Evolutionary conservation across 1,284 basidiomycete species (phyloP), one percentile per base, ranked within the genome.

Genomic region (Moesziomyces sp.): DNA sequence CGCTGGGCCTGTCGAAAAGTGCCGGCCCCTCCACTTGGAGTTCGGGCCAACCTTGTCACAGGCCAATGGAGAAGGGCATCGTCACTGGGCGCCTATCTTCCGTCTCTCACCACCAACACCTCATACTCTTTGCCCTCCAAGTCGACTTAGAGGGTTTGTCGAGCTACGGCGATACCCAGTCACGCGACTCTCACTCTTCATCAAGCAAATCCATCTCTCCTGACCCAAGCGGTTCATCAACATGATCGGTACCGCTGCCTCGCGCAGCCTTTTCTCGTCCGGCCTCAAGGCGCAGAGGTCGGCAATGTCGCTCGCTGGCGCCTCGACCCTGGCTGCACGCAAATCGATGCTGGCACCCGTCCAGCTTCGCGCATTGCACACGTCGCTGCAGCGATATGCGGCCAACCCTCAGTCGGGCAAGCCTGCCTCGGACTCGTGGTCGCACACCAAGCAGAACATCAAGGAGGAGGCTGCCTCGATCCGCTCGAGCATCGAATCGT

Each of bases 341-440:
- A 51, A 52, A 16, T 35, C 56, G 2, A 16, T 62, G 48, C 52
- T 69, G 16, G 48, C 56, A 10, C 66, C 56, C 10, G 59, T 59
- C 16, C 60, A 56, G 53, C 53, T 60, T 44, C 57, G 60, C 46
- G 60, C 63, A 18, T 33, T 74, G 50, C 72, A 74, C 56, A 66
- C 62, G 0, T 62, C 66, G 18, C 16, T 61, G 53, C 46, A 58
- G 38, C 56, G 53, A 24, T 53, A 46, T 16, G 79, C 78, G 6
- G 80, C 79, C 38, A 82, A 82, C 68, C 75, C 76, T 23, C 79
- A 81, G 47, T 67, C 80, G 13, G 74, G 80, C 58, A 79, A 79
- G 70, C 80, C 80, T 28, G 77, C 80, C n/a, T 82, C 80, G 18
- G 79, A 81, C 65, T 74, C 73, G 19, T 71, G 69, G 60, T 44